Conservation (phyloP, 2,329 filamentous ascomycete genomes). For the Coleophoma eucalyptorum region DNA sequence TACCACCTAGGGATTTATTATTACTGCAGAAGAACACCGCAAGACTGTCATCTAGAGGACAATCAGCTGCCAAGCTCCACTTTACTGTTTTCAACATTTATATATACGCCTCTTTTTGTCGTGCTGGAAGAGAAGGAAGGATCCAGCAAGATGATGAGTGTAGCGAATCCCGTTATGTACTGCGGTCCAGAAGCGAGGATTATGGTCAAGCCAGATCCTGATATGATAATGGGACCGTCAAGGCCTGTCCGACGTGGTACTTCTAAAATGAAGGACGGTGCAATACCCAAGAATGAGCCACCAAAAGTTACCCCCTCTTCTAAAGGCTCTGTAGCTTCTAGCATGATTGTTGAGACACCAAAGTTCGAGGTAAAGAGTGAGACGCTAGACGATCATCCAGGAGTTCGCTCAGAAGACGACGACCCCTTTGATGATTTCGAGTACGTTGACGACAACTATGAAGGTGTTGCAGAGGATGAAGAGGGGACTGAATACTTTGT, state of each 20-base stretch:
- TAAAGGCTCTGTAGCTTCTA: neutral
- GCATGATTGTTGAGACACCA: neutral
- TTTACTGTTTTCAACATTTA: neutral
- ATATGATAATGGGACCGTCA: neutral
- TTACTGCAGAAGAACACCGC: too few species aligned
- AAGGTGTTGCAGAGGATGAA: slow-evolving; percentile 18
- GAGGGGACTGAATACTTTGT: slow-evolving; percentile 16
- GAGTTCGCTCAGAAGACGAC: slow-evolving; percentile 10
- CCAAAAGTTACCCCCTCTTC: neutral
- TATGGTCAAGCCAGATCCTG: neutral
- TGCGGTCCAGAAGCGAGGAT: neutral
- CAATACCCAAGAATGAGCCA: neutral
- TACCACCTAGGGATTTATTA: too few species aligned
- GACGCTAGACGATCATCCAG: slow-evolving; percentile 3
- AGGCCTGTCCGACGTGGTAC: neutral
- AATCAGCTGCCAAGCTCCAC: neutral
- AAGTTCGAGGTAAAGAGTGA: slow-evolving; percentile 6
- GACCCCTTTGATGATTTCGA: slow-evolving; percentile 11
- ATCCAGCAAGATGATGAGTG: neutral
- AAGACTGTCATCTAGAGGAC: too few species aligned
- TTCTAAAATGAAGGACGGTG: neutral
- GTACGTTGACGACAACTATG: slow-evolving; percentile 17
- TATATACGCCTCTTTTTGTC: neutral
- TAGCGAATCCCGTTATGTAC: neutral
- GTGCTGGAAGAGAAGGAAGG: neutral